A percentile compares a stretch with the other conserved stretches of the same genome.
Conservation (phyloP, 2,329 filamentous ascomycete species). For the Fusarium abutilonis region DNA sequence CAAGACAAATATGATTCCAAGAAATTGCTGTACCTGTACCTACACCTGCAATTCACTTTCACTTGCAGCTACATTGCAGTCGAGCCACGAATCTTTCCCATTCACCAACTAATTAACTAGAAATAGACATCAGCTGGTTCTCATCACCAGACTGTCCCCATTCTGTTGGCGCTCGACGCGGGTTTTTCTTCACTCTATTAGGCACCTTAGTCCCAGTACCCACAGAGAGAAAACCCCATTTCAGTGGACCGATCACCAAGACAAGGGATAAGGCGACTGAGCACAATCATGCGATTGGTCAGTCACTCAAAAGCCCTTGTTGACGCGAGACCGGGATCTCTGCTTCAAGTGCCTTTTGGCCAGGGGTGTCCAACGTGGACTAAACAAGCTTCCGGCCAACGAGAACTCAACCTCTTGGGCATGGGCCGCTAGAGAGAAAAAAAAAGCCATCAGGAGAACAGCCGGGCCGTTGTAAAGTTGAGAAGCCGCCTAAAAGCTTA, state of each 20-base stretch:
- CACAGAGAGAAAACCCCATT: constrained; percentile 24
- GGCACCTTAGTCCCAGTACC: neutral
- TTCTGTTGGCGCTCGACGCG: constrained; percentile 31
- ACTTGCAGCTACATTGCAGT: neutral
- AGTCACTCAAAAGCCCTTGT: constrained; percentile 3
- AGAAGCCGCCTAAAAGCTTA: constrained; percentile 7
- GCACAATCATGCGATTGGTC: constrained; percentile 24
- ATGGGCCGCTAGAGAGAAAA: constrained; percentile 18
- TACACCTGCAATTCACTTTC: neutral
- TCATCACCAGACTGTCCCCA: too few species aligned
- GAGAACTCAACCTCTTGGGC: constrained; percentile 8
- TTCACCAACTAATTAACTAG: constrained; percentile 3
- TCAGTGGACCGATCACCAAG: constrained; percentile 29
- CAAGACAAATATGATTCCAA: neutral
- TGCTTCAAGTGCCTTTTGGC: constrained; percentile 37
- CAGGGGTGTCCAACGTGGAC: constrained; percentile 28
- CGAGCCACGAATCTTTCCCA: constrained; percentile 24
- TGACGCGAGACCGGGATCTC: constrained; percentile 34
- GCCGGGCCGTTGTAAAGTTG: constrained; percentile 34
- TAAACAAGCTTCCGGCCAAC: constrained; percentile 21
- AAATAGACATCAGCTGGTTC: constrained; percentile 25
- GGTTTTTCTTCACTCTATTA: constrained; percentile 7
- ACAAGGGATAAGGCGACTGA: constrained; percentile 15
- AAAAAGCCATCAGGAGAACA: constrained; percentile 20
- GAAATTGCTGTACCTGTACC: neutral